Conservation (phyloP, 805 yeast species). For the Barnettozyma salicaria region DNA sequence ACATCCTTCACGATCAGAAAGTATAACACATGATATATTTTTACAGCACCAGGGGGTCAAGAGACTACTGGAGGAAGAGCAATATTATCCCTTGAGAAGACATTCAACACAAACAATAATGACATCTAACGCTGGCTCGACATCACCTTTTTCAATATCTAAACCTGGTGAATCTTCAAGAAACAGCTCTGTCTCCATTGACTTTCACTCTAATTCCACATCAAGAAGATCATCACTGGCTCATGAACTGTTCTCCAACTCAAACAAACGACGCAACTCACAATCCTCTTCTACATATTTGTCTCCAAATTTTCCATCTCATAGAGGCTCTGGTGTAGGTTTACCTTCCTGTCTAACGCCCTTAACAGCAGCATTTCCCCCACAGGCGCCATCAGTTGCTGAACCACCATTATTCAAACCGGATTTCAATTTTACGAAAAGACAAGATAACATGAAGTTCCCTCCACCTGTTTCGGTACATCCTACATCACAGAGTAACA, state of each 20-base stretch:
- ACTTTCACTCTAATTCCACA: constrained; percentile 23
- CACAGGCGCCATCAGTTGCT: too few species aligned
- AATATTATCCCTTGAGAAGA: constrained; percentile 23
- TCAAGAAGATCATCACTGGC: constrained; percentile 39
- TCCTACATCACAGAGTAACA: too few species aligned
- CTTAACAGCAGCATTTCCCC: constrained; percentile 15
- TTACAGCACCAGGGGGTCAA: constrained; percentile 26
- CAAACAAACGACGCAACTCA: constrained; percentile 19
- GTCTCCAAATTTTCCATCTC: constrained; percentile 22
- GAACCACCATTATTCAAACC: neutral
- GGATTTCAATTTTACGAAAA: constrained; percentile 3
- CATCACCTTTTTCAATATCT: constrained; percentile 30
- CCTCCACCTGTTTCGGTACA: constrained; percentile 12
- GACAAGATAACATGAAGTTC: constrained; percentile 5
- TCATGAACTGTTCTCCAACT: constrained; percentile 38
- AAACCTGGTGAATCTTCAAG: constrained; percentile 30
- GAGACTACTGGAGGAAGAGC: constrained; percentile 24
- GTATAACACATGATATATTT: constrained; percentile 21
- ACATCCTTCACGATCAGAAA: constrained; percentile 22
- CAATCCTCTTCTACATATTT: constrained; percentile 16
- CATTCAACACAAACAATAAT: constrained; percentile 26
- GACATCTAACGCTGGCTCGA: constrained; percentile 21
- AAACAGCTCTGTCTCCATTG: constrained; percentile 36
- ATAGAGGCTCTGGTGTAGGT: constrained; percentile 20
- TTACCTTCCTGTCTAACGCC: constrained; percentile 21